A percentile compares a stretch with the other conserved stretches of the same genome.
phyloP scores from a whole-genome alignment of 2,329 filamentous ascomycete species.

The Alternaria sp. region DNA sequence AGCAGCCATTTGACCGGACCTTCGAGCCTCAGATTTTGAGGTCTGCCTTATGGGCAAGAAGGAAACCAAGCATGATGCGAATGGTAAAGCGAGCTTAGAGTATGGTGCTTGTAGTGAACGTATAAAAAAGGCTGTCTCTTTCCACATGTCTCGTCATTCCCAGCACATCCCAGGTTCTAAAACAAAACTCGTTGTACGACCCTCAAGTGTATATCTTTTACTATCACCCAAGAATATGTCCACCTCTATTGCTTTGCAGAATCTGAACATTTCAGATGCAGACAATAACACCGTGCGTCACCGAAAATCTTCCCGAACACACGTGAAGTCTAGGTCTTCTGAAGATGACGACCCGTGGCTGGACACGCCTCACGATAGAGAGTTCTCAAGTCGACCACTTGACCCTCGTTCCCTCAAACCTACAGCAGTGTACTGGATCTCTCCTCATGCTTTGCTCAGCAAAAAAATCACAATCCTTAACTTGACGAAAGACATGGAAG shows the following conservation, averaged over 20 bases:
- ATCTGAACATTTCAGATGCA: conserved; percentile 15
- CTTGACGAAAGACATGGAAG: conserved; percentile 24
- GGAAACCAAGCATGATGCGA: background rate
- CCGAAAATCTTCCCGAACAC: conserved; percentile 14
- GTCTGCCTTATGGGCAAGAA: background rate
- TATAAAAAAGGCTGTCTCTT: background rate
- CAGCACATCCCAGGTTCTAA: background rate
- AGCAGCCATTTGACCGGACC: background rate
- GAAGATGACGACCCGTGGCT: conserved; percentile 19
- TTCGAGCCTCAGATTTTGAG: background rate
- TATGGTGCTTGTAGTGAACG: background rate
- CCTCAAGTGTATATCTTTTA: background rate
- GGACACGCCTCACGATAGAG: conserved; percentile 20
- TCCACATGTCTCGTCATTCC: background rate
- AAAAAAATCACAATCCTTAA: conserved; percentile 30
- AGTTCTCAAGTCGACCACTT: conserved; percentile 18
- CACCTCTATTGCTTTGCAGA: conserved; percentile 30
- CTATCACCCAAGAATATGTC: conserved; percentile 18
- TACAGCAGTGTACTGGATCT: conserved; percentile 32
- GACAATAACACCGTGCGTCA: conserved; percentile 15
- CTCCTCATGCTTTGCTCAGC: conserved; percentile 29
- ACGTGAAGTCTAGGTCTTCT: conserved; percentile 5
- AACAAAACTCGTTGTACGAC: background rate
- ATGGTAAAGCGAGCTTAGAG: background rate
- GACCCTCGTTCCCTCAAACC: conserved; percentile 26